Percentiles rank a stretch among this genome's conserved stretches.
Conservation (phyloP, 345 rosid genomes). For the Brassica napus region Da-Ae NC_063450.1:25062501-25063000, state of each 20-base stretch:
- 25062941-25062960: conserved; percentile 95
- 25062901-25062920: conserved; percentile 65
- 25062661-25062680: conserved; percentile 97
- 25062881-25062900: conserved; percentile 79
- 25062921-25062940: conserved; percentile 92
- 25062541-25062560: conserved; percentile 90
- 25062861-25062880: conserved; percentile 86
- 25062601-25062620: conserved; percentile 95
- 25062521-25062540: conserved; percentile 90
- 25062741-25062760: conserved; percentile 60
- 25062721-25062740: conserved; percentile 63
- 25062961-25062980: conserved; percentile 68
- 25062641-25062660: conserved; percentile 95
- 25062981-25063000: conserved; percentile 80
- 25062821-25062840: conserved; percentile 83
- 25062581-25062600: conserved; percentile 81
- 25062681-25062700: conserved; percentile 75
- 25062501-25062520: conserved; percentile 67
- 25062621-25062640: conserved; percentile 92
- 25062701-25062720: conserved; percentile 74
- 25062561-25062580: conserved; percentile 82
- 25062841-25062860: conserved; percentile 87
- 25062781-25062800: conserved; percentile 59
- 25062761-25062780: conserved; percentile 57
- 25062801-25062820: conserved; percentile 38